Base-by-base conservation (phyloP, 441 rosid genomes). In the Aleurites moluccanus region DNA sequence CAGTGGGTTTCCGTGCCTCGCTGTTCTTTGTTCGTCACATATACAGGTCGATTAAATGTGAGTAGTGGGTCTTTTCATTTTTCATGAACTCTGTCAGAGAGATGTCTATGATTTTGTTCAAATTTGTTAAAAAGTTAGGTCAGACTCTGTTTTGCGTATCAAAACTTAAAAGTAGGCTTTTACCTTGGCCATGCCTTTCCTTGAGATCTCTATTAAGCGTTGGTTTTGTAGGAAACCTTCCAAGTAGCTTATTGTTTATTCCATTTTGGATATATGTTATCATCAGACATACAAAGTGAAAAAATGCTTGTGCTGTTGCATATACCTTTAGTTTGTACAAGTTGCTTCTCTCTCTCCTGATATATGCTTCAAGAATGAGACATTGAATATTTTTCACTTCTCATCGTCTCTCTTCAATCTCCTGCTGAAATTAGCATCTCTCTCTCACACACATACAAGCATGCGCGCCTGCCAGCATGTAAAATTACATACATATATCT, bases 21-120 rank as follows among this genome's bases (percentile, higher is more conserved):
- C 49, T 86, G 72, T 75, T 86, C 45, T 86, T 86, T 67, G 87
- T 86, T 49, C 89, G 89, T 35, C 87, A 86, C 81, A 86, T 86
- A 44, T 86, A 84, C 77, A 78, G 70, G 44, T 84, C 87, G 1
- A 84, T 86, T 75, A 86, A 86, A 82, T 86, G 89, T 50, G 89
- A 86, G 87, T 86, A 80, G 73, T 30, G 16, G 59, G 59, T 10
- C 4, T 0, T 25, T 38, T 68, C 8, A n/a, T 27, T 49, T 67
- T 15, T 10, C 23, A 18, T 7, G 60, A 8, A 68, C 10, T 65
- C 4, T 65, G 44, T 67, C 14, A 25, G 3, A 68, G 60, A 49
- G 10, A 49, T 13, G 10, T 49, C 27, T 49, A 18, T 53, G 59
- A 49, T 68, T 68, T 45, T 23, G 60, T 30, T 50, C 10, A 35